phyloP scores from a whole-genome alignment of 2,329 filamentous ascomycete genomes.

The Colletotrichum destructivum region DNA sequence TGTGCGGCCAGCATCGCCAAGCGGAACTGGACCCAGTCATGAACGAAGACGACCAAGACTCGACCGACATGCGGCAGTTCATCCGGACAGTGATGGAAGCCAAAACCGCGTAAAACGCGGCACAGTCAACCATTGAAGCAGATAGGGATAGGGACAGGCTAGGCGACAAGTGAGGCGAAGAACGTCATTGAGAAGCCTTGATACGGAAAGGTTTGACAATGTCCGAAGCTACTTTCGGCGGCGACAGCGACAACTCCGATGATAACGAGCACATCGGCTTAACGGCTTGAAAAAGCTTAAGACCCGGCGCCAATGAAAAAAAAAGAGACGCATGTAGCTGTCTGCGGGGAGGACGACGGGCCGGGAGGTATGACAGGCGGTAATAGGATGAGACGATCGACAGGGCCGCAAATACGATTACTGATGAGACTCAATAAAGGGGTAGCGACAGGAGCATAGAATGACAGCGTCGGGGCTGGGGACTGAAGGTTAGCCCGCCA shows the following conservation, averaged over 20 bases:
- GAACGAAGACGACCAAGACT: constrained; percentile 60
- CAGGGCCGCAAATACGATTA: background rate
- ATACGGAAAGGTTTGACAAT: background rate
- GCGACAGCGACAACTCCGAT: constrained; percentile 1
- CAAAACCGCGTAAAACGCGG: constrained; percentile 59
- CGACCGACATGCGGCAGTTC: constrained; percentile 71
- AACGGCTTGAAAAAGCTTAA: constrained; percentile 3
- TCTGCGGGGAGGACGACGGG: constrained; percentile 12
- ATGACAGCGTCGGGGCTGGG: background rate
- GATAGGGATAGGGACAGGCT: constrained; percentile 22
- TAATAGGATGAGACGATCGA: no score
- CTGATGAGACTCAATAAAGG: constrained; percentile 1
- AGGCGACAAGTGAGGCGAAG: constrained; percentile 15
- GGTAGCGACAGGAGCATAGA: background rate
- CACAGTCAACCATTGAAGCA: constrained; percentile 9
- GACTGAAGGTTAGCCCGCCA: background rate
- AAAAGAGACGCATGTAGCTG: background rate
- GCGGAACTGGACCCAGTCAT: constrained; percentile 60
- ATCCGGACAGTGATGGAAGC: constrained; percentile 73
- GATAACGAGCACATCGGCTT: background rate
- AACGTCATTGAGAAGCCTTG: background rate
- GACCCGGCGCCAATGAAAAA: background rate
- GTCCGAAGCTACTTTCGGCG: background rate
- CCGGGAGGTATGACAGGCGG: constrained; percentile 12
- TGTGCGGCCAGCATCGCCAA: constrained; percentile 70